Conservation (phyloP, 2,329 filamentous ascomycete genomes). For the Verticillium isaacii region DNA sequence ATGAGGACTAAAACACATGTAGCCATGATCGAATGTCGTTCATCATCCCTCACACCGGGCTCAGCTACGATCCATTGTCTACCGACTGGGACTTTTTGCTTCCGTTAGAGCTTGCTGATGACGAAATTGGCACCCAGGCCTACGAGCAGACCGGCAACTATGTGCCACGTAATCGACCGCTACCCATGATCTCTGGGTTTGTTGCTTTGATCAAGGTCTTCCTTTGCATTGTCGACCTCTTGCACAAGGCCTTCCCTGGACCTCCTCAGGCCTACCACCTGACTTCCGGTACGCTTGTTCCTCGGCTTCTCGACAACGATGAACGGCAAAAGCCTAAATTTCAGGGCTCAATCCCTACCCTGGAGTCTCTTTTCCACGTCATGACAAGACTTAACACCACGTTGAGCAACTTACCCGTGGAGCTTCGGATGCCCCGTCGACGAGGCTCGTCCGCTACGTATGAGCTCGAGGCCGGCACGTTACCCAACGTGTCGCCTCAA, state of each 20-base stretch:
- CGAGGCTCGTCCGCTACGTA: not conserved
- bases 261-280: constrained; percentile 2
- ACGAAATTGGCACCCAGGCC: not conserved
- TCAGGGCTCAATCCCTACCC: not conserved
- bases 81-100: constrained; percentile 18
- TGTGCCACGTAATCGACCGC: not conserved
- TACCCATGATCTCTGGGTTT: constrained; percentile 14
- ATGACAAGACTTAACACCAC: constrained; percentile 1
- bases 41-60: constrained; percentile 12
- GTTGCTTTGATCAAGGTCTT: constrained; percentile 16
- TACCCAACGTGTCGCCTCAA: constrained; percentile 1
- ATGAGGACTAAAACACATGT: not conserved
- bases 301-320: not conserved
- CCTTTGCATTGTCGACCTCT: constrained; percentile 10
- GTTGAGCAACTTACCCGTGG: not conserved
- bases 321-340: not conserved
- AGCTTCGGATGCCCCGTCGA: not conserved
- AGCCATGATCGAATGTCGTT: constrained; percentile 14
- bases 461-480: not conserved
- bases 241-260: constrained; percentile 10
- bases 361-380: constrained; percentile 1
- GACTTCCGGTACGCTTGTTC: not conserved
- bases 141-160: not conserved
- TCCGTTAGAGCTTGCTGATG: constrained; percentile 13
- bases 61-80: constrained; percentile 14